These are phyloP conservation scores for Gossypium aridum DNA, from an alignment of 441 rosid species.

Conservation along the genomic window DNA sequence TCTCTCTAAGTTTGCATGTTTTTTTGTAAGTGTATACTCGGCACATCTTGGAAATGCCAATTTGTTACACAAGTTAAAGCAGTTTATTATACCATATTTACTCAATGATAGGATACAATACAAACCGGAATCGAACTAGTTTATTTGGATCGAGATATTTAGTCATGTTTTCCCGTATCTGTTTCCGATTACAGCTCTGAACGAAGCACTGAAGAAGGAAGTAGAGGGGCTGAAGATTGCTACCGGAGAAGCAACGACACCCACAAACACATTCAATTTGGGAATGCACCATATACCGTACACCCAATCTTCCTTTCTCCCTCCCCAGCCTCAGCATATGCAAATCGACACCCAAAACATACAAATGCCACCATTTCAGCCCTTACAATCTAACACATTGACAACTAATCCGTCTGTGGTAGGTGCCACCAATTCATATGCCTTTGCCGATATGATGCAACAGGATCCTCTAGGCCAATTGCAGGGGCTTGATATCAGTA, in stretches of 20 bases:
- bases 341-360: conserved; percentile 33
- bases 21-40: neutral
- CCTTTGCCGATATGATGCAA: conserved; percentile 50
- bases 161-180: neutral
- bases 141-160: conserved; percentile 1
- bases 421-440: conserved; percentile 32
- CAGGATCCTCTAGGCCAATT: conserved; percentile 62
- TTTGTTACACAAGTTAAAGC: neutral
- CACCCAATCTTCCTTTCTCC: conserved; percentile 42
- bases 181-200: conserved; percentile 47
- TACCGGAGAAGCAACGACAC: conserved; percentile 71
- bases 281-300: conserved; percentile 72
- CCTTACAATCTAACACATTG: conserved; percentile 42
- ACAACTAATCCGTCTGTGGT: conserved; percentile 30
- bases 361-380: conserved; percentile 58
- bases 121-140: neutral
- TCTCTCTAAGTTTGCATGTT: neutral
- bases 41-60: no score
- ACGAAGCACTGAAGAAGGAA: conserved; percentile 81
- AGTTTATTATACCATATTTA: neutral
- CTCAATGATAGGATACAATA: neutral
- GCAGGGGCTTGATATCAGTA: conserved; percentile 79
- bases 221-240: conserved; percentile 78
- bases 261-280: conserved; percentile 52
- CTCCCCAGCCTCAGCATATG: conserved; percentile 35